Evolutionary conservation across 495 filamentous ascomycete species (phyloP).

Genomic region (Annulohypoxylon nitens): DNA sequence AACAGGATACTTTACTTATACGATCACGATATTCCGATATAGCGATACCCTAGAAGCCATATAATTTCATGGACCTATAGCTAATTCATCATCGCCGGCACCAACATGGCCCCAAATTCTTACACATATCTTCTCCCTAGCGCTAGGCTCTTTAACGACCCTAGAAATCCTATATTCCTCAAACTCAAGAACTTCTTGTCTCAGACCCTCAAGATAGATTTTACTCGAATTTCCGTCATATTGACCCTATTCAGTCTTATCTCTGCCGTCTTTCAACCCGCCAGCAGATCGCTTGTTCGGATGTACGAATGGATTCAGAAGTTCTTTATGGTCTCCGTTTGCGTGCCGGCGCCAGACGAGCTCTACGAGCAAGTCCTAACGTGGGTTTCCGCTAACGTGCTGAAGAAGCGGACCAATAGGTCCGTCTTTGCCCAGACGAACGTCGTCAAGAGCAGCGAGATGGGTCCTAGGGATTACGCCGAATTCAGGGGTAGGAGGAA

Average conservation of each 20-base stretch:
- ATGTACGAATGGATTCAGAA: not conserved
- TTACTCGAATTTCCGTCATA: constrained; percentile 1
- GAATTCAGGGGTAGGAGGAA: constrained; percentile 3
- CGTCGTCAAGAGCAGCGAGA: not conserved
- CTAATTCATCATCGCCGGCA: not conserved
- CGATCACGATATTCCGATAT: not conserved
- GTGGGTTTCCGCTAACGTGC: not conserved
- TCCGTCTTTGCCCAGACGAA: not conserved
- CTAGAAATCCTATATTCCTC: not conserved
- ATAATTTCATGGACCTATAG: not conserved
- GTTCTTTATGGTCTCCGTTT: not conserved
- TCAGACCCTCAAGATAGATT: not conserved
- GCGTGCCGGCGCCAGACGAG: not conserved
- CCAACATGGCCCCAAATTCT: not conserved
- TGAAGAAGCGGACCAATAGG: not conserved
- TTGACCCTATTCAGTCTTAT: not conserved
- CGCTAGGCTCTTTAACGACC: not conserved
- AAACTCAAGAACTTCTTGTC: not conserved
- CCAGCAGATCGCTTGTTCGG: not conserved
- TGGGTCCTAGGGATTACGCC: not conserved
- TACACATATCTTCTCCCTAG: not conserved
- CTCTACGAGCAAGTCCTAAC: constrained; percentile 3
- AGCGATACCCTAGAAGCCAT: not conserved
- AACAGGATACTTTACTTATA: not conserved
- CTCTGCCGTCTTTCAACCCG: not conserved